Conservation (phyloP, 331 rosid genomes). For the Pyracantha coccinea region DNA sequence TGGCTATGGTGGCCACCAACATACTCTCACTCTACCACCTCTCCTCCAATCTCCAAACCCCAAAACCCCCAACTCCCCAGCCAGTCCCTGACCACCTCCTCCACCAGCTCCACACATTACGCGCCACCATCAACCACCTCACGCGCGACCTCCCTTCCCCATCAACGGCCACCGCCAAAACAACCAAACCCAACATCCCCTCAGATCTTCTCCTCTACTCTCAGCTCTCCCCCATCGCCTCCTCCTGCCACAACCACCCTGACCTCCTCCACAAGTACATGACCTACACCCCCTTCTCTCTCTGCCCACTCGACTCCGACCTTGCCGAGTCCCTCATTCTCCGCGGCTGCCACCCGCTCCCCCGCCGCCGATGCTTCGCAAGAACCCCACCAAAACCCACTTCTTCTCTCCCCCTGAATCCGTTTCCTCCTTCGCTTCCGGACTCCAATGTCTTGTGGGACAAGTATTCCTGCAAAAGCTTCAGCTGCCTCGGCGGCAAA, state of each 20-base stretch:
- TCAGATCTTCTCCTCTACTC: conserved; percentile 80
- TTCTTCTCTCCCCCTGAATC: conserved; percentile 38
- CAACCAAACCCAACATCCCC: conserved; percentile 30
- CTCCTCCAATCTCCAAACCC: conserved; percentile 56
- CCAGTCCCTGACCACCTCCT: conserved; percentile 73
- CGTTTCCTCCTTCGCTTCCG: conserved; percentile 55
- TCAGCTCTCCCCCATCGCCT: conserved; percentile 65
- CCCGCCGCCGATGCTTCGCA: conserved; percentile 91
- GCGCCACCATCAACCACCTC: conserved; percentile 93
- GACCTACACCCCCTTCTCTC: conserved; percentile 66
- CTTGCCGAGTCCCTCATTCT: conserved; percentile 60
- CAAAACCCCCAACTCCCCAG: conserved; percentile 31
- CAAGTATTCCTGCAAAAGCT: conserved; percentile 56
- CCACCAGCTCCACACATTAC: conserved; percentile 79
- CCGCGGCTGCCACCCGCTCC: conserved; percentile 95
- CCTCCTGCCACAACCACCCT: conserved; percentile 71
- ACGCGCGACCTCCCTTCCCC: conserved; percentile 54
- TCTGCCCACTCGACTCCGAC: conserved; percentile 67
- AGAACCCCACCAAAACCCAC: conserved; percentile 57
- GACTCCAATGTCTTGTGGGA: conserved; percentile 57
- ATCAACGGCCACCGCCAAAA: neutral
- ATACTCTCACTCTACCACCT: conserved; percentile 91
- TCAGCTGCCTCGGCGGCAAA: conserved; percentile 49
- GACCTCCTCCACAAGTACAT: conserved; percentile 74
- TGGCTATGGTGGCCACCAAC: conserved; percentile 97